Evolutionary conservation across 2,329 filamentous ascomycete genomes (phyloP), one percentile per base, ranked within the genome.

Genomic region (Trichoderma sp.): DNA sequence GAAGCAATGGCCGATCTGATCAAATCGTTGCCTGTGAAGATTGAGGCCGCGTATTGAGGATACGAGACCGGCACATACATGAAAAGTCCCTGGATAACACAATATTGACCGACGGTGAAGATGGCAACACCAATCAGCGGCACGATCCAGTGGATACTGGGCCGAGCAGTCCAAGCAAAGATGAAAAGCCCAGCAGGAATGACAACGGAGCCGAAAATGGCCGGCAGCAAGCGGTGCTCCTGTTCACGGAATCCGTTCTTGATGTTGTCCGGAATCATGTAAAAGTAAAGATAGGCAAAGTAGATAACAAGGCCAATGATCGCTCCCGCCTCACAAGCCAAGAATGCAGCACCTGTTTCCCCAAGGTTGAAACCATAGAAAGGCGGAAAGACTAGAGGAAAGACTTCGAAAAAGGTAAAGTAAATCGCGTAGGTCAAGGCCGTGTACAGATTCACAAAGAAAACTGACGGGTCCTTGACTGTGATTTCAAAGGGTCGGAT

Each of bases 351-450:
- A 5, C 64, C 64, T 4, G 43, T 67, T 32, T 67, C n/a, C 11
- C 64, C 64, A 24, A 67, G 51, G 8, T 56, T 56, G 14, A 66
- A 56, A 4, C 37, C 34, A 21, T 66, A 66, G 26, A 46, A 66
- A 49, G 52, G 34, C 10, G 52, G 61, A 4, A 56, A 66, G 13
- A 56, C 61, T 7, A 66, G 61, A 26, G 52, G 52, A n/a, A 56
- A 56, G 8, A 56, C 61, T 10, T 66, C 52, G n/a, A 58, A 66
- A 21, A 66, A 67, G n/a, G 39, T 37, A 11, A 34, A 66, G 26
- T 52, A 59, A 7, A 67, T 52, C 72, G 6, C 83, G 70, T 86
- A 86, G 71, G 81, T 79, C 70, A 83, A 81, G 2, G 79, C 78
- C 6, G 78, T 78, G 66, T 83, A 85, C 4, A 83, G 78, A 1